Conservation (phyloP, 768 basidiomycete genomes). For the Gymnopilus dilepis region DNA sequence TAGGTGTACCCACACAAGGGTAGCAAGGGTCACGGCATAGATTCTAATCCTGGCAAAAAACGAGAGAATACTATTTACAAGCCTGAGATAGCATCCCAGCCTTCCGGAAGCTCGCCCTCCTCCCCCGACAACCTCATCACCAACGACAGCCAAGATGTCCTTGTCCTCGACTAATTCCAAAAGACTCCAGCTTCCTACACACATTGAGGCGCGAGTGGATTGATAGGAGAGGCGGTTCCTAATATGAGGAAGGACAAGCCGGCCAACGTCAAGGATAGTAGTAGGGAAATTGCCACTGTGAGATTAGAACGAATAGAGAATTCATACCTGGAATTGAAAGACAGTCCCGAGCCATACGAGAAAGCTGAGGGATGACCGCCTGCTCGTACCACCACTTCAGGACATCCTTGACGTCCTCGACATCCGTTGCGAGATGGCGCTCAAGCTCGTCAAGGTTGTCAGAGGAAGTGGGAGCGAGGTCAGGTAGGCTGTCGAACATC, state of each 20-base stretch:
- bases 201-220: conserved; percentile 33
- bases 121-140: conserved; percentile 9
- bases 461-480: conserved; percentile 21
- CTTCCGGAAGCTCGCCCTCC: conserved; percentile 17
- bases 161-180: conserved; percentile 32
- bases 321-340: neutral
- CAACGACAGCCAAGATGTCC: conserved; percentile 18
- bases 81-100: conserved; percentile 20
- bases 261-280: conserved; percentile 12
- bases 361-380: conserved; percentile 31
- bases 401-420: conserved; percentile 20
- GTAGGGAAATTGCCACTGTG: neutral
- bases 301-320: neutral
- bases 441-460: conserved; percentile 32
- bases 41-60: too few relatives aligned
- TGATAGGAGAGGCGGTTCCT: conserved; percentile 26
- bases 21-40: too few relatives aligned
- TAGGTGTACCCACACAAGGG: too few relatives aligned
- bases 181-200: conserved; percentile 39
- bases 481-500: conserved; percentile 37
- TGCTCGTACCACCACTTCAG: conserved; percentile 38
- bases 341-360: conserved; percentile 27
- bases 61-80: too few relatives aligned
- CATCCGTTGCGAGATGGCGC: conserved; percentile 32
- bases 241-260: conserved; percentile 29